Conservation (phyloP, 305 asterid genomes). For the Plantago lanceolata region DNA sequence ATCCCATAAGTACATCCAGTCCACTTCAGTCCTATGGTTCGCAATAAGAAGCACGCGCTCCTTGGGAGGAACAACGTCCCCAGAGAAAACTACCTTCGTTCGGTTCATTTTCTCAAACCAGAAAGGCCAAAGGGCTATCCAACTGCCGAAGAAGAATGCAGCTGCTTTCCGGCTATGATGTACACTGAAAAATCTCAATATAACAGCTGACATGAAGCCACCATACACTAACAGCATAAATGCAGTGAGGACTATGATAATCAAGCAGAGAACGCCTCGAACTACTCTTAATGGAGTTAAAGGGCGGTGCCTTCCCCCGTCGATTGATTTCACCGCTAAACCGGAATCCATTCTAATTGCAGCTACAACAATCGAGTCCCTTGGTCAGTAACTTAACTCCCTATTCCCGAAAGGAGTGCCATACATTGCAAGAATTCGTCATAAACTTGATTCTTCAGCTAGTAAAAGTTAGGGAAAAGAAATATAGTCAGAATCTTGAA, state of each 20-base stretch:
- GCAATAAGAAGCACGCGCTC: constrained; percentile 74
- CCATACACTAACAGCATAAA: constrained; percentile 56
- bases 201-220: constrained; percentile 61
- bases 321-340: constrained; percentile 20
- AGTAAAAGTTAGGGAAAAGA: too few relatives aligned
- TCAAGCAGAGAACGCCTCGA: constrained; percentile 58
- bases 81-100: constrained; percentile 76
- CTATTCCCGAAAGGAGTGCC: not conserved
- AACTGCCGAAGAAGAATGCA: constrained; percentile 64
- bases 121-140: constrained; percentile 95
- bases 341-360: constrained; percentile 24
- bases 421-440: not conserved
- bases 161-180: constrained; percentile 62
- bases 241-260: constrained; percentile 56
- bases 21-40: constrained; percentile 89
- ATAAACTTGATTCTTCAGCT: not conserved
- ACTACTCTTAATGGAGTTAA: constrained; percentile 48
- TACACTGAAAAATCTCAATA: constrained; percentile 50
- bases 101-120: constrained; percentile 70
- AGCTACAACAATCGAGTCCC: not conserved
- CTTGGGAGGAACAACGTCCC: constrained; percentile 53
- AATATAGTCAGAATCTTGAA: not conserved
- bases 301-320: constrained; percentile 46
- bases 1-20: constrained; percentile 95
- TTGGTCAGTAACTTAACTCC: not conserved